Conservation (phyloP, 2,329 filamentous ascomycete genomes). For the Cercospora sp. region DNA sequence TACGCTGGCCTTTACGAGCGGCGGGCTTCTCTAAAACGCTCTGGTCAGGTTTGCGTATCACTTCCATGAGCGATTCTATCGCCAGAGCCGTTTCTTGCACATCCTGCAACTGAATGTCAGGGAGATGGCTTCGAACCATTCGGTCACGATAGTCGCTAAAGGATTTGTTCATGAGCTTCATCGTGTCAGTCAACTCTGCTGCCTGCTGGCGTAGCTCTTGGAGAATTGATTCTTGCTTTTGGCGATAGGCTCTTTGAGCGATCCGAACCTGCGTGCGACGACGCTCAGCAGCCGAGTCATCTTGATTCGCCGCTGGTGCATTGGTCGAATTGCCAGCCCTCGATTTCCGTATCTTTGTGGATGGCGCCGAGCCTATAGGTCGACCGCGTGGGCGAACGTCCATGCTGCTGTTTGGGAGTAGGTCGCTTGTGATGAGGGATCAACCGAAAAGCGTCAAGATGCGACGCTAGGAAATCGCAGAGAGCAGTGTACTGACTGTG, state of each 20-base stretch:
- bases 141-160: constrained; percentile 55
- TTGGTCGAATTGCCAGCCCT: constrained; percentile 19
- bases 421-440: not conserved
- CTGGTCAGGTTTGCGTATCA: constrained; percentile 28
- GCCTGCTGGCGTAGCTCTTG: constrained; percentile 70
- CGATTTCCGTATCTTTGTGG: constrained; percentile 19
- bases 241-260: constrained; percentile 80
- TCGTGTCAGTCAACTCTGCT: constrained; percentile 65
- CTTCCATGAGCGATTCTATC: constrained; percentile 28
- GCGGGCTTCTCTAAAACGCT: constrained; percentile 1
- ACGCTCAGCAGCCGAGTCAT: constrained; percentile 76
- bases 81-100: constrained; percentile 27
- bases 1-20: not conserved
- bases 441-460: too few species aligned
- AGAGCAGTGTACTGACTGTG: too few species aligned
- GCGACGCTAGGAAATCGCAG: not conserved
- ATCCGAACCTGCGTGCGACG: constrained; percentile 84
- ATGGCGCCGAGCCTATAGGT: not conserved
- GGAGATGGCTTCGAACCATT: constrained; percentile 22
- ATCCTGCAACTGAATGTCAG: constrained; percentile 25
- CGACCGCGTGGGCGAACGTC: not conserved
- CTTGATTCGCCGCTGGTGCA: constrained; percentile 52
- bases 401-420: not conserved
- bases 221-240: constrained; percentile 81
- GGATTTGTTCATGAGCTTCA: constrained; percentile 71